Percentiles rank a stretch among this genome's conserved stretches.
Evolutionary conservation across 106 monocot species (phyloP).

Genomic region (Platanthera zijinensis): DNA sequence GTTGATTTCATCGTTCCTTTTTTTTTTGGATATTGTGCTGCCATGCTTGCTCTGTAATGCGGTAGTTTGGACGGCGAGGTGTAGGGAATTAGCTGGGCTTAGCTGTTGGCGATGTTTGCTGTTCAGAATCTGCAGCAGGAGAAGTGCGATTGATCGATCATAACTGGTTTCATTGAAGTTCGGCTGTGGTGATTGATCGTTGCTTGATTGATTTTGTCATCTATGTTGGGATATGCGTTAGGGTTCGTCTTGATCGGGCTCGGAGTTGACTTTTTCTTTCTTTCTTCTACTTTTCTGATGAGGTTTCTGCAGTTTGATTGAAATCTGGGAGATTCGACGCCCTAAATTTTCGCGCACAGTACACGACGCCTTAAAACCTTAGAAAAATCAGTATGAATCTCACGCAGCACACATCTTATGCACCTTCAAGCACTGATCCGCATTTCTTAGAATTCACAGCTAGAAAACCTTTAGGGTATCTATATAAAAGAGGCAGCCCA

Average conservation of each 20-base stretch:
- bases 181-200: not conserved
- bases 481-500: no score
- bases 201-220: not conserved
- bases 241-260: not conserved
- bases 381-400: no score
- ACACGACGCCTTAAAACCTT: no score
- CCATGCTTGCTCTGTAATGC: not conserved
- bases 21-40: not conserved
- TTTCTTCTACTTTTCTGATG: not conserved
- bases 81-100: not conserved
- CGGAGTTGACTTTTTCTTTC: slow-evolving; percentile 1
- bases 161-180: not conserved
- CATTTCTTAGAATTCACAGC: no score
- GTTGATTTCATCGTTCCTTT: not conserved
- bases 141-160: not conserved
- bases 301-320: not conserved
- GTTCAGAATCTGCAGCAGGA: not conserved
- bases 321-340: not conserved
- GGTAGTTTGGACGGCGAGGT: not conserved
- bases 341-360: no score
- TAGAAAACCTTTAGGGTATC: no score
- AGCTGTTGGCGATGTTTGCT: not conserved
- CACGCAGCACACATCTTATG: no score
- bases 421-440: no score
- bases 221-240: not conserved